Conservation (phyloP, 768 basidiomycete genomes). For the Calocera viscosa region DNA sequence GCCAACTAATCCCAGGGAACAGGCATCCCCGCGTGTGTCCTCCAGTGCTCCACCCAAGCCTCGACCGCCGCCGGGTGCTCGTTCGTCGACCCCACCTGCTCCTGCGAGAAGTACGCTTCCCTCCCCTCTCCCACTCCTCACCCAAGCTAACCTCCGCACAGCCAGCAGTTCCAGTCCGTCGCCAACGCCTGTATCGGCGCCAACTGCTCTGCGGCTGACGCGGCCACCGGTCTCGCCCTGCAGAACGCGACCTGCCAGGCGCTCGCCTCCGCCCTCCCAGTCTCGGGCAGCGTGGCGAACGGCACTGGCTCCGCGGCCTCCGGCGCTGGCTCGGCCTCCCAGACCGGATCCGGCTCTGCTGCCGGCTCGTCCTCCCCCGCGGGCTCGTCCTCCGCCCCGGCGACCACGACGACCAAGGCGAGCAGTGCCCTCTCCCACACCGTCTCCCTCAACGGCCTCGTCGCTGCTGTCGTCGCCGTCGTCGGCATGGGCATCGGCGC, state of each 20-base stretch:
- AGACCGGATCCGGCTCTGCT: background rate
- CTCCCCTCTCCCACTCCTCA: background rate
- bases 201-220: background rate
- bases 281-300: background rate
- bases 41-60: background rate
- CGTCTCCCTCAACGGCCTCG: background rate
- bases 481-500: background rate
- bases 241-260: background rate
- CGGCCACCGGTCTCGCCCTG: background rate
- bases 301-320: no score
- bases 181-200: background rate
- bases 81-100: background rate
- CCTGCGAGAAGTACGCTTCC: background rate
- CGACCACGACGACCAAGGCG: background rate
- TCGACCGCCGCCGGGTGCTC: background rate
- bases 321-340: background rate
- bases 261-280: background rate
- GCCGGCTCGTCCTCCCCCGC: background rate
- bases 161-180: background rate
- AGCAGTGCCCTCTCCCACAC: background rate
- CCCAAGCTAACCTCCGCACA: background rate
- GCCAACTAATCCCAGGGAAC: background rate
- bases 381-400: background rate
- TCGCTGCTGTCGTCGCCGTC: background rate
- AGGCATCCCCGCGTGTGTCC: conserved; percentile 2